Base-by-base conservation (phyloP, 176 grass and related monocot species). In the Phoenix roebelenii region DNA sequence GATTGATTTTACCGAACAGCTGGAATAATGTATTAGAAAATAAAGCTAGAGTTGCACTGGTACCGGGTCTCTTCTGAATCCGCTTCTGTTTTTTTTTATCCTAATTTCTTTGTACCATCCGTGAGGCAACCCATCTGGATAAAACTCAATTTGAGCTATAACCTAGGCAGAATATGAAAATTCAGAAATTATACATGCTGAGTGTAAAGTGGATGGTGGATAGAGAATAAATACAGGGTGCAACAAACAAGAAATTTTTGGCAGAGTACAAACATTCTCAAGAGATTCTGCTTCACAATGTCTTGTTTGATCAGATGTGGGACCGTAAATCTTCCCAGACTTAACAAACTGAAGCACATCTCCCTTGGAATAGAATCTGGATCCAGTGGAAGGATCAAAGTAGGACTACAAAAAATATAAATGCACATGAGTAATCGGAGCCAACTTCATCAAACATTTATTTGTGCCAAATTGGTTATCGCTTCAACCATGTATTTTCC, bases 31-130 rank as follows among this genome's bases (percentile, higher is more conserved):
- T 19, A 50, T 18, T 15, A 22, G 10, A 63, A 49, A 49, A 4
- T 22, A 44, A 49, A 49, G 19, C 23, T 20, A 35, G 3, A 50
- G 35, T 44, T 64, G 61, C 30, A 44, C 64, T 23, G 26, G 39
- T 80, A 85, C 77, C 68, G 77, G 77, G 44, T 85, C 68, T 77
- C 77, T 85, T 69, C 59, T 80, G 18, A 76, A 73, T 69, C 77
- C 77, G 76, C 76, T 63, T 53, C 68, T 73, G 64, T 64, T 80
- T 61, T 60, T 85, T 55, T 77, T 80, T 54, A 80, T 80, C 77
- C 63, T 65, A 5, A 22, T 48, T 68, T 79, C 68, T 76, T 85
- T 85, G 32, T 80, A 72, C 82, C 82, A 85, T 64, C 82, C 82
- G 58, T 77, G 17, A 1, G 77, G 77, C 62, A 85, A 58, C 54